Evolutionary conservation across 495 filamentous ascomycete genomes (phyloP), one percentile per base, ranked within the genome.

Genomic region (Hypoxylon trugodes): DNA sequence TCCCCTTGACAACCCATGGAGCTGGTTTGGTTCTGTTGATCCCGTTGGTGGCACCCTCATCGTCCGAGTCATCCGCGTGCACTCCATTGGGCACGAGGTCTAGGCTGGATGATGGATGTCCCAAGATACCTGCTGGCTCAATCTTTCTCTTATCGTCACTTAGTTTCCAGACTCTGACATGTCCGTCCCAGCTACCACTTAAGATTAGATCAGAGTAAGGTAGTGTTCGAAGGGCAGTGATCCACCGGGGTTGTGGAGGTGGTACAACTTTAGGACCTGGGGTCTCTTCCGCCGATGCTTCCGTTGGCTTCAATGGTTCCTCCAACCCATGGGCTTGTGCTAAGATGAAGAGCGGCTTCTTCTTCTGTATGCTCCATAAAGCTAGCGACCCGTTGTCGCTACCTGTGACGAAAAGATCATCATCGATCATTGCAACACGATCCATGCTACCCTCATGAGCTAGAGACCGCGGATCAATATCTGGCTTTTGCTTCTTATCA

Each of bases 161-260:
- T 36, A 97, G 79, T 54, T 78, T 84, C 92, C 93, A 98, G n/a
- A 86, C 89, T 22, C 93, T 82, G 12, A 98, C 82, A 66, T 80
- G 84, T 1, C 95, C 95, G 75, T 98, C 95, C 92, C 93, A 98
- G 72, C 91, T 96, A 12, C 94, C 95, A 59, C 87, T 93, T 30
- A 98, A 76, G 32, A 98, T 82, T 24, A 97, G 75, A 68, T 98
- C 92, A 7, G 90, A 92, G 68, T 91, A 96, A 0, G 94, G 92
- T 32, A 98, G 80, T 3, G 89, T 89, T 22, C 89, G 79, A 37
- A 98, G 77, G 1, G 95, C 95, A 6, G 95, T 98, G 71, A 98
- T 94, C 83, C 90, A 93, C 52, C 94, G 82, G 13, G 93, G 91
- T 52, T 88, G 86, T 10, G 89, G 86, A 25, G 81, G 81, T 2